A percentile compares a stretch with the other conserved stretches of the same genome.
Evolutionary conservation across 345 rosid genomes (phyloP).

Genomic region (Orychophragmus violaceus): DNA sequence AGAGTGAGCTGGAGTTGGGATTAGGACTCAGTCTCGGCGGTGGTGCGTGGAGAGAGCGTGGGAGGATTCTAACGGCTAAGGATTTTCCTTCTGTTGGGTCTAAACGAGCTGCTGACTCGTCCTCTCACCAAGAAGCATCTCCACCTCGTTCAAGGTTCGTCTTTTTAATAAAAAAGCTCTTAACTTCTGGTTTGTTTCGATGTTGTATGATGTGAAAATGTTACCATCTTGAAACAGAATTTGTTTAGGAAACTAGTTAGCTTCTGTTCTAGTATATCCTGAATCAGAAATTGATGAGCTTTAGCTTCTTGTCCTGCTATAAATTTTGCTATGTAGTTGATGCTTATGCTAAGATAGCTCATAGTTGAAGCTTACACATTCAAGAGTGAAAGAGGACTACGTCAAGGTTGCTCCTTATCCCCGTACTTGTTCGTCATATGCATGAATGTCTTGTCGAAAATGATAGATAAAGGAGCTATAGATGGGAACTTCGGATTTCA

Average conservation of each 20-base stretch:
- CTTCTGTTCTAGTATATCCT: not conserved
- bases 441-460: too few relatives aligned
- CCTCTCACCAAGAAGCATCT: conserved; percentile 53
- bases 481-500: too few relatives aligned
- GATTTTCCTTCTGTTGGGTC: conserved; percentile 64
- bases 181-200: not conserved
- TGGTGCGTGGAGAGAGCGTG: conserved; percentile 57
- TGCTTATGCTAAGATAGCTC: conserved; percentile 1
- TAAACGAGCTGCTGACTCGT: conserved; percentile 66
- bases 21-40: conserved; percentile 61
- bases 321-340: not conserved
- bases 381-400: too few relatives aligned
- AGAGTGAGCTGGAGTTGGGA: conserved; percentile 60
- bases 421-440: too few relatives aligned
- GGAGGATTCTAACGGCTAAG: conserved; percentile 72
- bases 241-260: not conserved
- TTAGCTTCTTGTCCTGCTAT: not conserved
- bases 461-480: too few relatives aligned
- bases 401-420: too few relatives aligned
- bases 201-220: not conserved
- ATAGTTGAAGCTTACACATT: too few relatives aligned
- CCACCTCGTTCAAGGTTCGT: conserved; percentile 56
- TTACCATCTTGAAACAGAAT: not conserved
- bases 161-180: not conserved
- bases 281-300: not conserved